Base-by-base conservation (phyloP, 1,284 basidiomycete species). In the Apiotrichum akiyoshidainum region DNA sequence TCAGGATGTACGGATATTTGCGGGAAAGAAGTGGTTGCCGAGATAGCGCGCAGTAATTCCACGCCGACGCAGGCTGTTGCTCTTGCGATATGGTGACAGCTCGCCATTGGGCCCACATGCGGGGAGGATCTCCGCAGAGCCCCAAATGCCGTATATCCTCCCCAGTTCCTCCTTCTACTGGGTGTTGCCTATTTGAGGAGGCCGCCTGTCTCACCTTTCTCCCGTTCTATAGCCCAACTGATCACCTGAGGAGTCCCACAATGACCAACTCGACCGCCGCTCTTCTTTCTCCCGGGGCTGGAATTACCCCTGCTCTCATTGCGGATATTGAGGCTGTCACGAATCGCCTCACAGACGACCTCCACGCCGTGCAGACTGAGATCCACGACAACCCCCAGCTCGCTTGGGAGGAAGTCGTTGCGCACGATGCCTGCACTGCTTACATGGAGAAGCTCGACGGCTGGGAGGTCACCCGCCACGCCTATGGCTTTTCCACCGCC, bases 401-500 rank as follows among this genome's bases (percentile, higher is more conserved):
- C 7, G 63, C 56, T 5, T 68, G 63, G 60, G 48, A 69, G 45
- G 68, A 71, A 58, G 50, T 55, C 34, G 52, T 81, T 68, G 85
- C 86, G 33, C 86, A 87, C 64, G 83, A 86, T 59, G 68, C 76
- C 17, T 70, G 86, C 55, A 82, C 83, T 0, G 67, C 76, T 14
- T 86, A 84, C 68, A 84, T 87, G 81, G 76, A 79, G 57, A 75
- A 78, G 48, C 81, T 84, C 3, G 16, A 16, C 19, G 73, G 69
- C 0, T 89, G 88, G 72, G 72, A 77, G 22, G 85, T 89, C 31
- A 85, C 83, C 9, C 79, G 77, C 49, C 82, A 85, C 65, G 57
- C 57, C 42, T 80, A 86, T 41, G 82, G 82, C 12, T 80, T 90
- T 19, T 76, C 83, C 21, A 71, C 69, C 2, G 68, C 68, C 2